Evolutionary conservation across 306 rosid genomes (phyloP).

Genomic region (Ammopiptanthus mongolicus): DNA sequence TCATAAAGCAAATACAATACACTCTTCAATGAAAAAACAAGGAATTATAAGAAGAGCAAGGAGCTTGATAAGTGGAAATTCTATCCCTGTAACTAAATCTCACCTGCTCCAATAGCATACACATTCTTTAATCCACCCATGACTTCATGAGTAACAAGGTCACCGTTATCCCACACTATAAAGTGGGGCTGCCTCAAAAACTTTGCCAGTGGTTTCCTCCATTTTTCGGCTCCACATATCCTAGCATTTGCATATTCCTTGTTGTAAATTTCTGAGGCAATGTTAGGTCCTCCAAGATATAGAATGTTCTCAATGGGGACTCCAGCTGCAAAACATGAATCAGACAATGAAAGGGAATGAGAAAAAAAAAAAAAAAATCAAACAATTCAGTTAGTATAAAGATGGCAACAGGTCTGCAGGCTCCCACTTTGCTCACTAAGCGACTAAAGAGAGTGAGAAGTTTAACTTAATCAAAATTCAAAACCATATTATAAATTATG

Average conservation of each 20-base stretch:
- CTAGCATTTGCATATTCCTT: slow-evolving; percentile 97
- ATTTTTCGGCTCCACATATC: slow-evolving; percentile 87
- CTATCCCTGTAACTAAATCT: background rate
- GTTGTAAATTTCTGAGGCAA: slow-evolving; percentile 91
- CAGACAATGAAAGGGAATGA: background rate
- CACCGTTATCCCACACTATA: slow-evolving; percentile 92
- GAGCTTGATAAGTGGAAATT: background rate
- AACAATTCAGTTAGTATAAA: background rate
- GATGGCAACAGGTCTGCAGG: background rate
- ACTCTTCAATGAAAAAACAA: background rate
- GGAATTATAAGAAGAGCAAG: background rate
- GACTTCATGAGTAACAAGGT: slow-evolving; percentile 93
- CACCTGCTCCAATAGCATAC: slow-evolving; percentile 98
- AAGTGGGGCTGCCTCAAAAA: slow-evolving; percentile 93
- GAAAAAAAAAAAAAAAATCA: background rate
- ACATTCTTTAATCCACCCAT: slow-evolving; percentile 99
- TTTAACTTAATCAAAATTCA: background rate
- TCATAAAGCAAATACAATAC: background rate
- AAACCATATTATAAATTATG: background rate
- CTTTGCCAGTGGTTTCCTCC: slow-evolving; percentile 87
- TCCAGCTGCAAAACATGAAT: slow-evolving; percentile 60
- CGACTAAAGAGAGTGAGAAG: background rate
- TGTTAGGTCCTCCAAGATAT: slow-evolving; percentile 95
- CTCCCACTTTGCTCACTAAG: background rate
- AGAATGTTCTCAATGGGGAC: slow-evolving; percentile 82